Percentiles rank a stretch among this genome's conserved stretches.
These are phyloP conservation scores for Neurospora crassa DNA, from an alignment of 2,329 filamentous ascomycete species.

Conservation along the genomic window DNA sequence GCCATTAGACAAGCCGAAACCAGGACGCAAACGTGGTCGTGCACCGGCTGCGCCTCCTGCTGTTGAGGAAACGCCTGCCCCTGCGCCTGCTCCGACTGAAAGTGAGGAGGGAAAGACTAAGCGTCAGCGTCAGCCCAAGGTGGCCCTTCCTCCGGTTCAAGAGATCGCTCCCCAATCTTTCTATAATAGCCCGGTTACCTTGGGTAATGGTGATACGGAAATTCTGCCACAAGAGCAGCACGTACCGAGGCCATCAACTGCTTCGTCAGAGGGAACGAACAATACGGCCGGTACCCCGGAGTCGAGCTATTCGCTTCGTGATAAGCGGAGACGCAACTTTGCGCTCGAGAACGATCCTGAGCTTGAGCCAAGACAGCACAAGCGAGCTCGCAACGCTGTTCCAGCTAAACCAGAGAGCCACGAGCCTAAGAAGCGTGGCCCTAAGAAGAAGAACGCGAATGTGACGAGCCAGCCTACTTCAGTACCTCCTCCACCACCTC, in stretches of 20 bases:
- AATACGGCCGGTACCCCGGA: conserved; percentile 37
- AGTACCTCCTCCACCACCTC: not conserved
- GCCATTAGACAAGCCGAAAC: conserved; percentile 9
- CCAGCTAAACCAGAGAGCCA: conserved; percentile 7
- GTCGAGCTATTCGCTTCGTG: conserved; percentile 43
- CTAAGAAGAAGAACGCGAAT: conserved; percentile 6
- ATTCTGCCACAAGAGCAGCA: conserved; percentile 24
- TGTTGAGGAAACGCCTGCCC: conserved; percentile 13
- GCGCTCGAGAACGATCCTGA: conserved; percentile 37
- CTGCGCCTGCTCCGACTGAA: not conserved
- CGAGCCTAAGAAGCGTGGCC: conserved; percentile 19
- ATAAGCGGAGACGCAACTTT: conserved; percentile 46
- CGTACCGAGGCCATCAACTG: conserved; percentile 41
- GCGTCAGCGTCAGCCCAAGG: conserved; percentile 11
- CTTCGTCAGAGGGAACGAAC: conserved; percentile 31
- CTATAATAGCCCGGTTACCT: conserved; percentile 12
- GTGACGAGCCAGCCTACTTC: conserved; percentile 4
- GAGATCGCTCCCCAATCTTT: conserved; percentile 20
- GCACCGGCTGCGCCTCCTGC: conserved; percentile 7
- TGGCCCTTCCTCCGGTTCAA: conserved; percentile 1
- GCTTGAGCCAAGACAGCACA: conserved; percentile 26
- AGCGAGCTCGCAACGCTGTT: conserved; percentile 9
- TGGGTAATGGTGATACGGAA: not conserved
- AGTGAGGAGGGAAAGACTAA: conserved; percentile 8
- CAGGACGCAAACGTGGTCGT: conserved; percentile 21